phyloP scores from a whole-genome alignment of 1,139 yeast species.

The Taiozyma sp. region DNA sequence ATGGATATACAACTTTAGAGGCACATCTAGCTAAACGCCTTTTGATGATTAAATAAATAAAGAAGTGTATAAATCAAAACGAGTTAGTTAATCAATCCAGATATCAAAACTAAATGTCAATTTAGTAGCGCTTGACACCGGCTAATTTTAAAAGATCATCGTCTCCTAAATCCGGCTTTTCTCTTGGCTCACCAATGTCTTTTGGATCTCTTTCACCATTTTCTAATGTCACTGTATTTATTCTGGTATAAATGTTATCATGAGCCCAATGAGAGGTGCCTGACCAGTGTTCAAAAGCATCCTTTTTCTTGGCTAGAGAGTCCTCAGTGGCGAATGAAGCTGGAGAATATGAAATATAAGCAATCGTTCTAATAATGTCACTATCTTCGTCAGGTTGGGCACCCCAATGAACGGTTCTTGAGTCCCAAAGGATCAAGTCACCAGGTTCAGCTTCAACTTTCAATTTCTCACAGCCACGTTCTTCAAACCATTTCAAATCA shows the following conservation, averaged over 20 bases:
- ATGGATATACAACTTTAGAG: no score
- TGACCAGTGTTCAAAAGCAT: slow-evolving; percentile 19
- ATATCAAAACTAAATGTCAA: not conserved
- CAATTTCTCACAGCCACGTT: slow-evolving; percentile 17
- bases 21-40: no score
- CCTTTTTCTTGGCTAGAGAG: slow-evolving; percentile 13
- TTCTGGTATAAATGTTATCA: slow-evolving; percentile 20
- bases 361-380: slow-evolving; percentile 2
- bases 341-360: slow-evolving; percentile 4
- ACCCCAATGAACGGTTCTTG: slow-evolving; percentile 25
- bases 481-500: slow-evolving; percentile 21
- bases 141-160: slow-evolving; percentile 17
- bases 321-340: slow-evolving; percentile 20
- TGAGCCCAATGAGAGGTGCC: slow-evolving; percentile 28
- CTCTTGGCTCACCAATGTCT: slow-evolving; percentile 14
- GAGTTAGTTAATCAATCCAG: no score
- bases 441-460: slow-evolving; percentile 24
- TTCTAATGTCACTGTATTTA: slow-evolving; percentile 11
- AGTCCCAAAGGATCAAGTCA: slow-evolving; percentile 27
- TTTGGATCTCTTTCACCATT: slow-evolving; percentile 14
- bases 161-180: slow-evolving; percentile 17
- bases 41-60: no score
- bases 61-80: no score
- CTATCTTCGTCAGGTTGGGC: slow-evolving; percentile 18
- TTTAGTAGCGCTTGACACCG: slow-evolving; percentile 14